Conservation (phyloP, 345 rosid genomes). For the Nephelium lappaceum region DNA sequence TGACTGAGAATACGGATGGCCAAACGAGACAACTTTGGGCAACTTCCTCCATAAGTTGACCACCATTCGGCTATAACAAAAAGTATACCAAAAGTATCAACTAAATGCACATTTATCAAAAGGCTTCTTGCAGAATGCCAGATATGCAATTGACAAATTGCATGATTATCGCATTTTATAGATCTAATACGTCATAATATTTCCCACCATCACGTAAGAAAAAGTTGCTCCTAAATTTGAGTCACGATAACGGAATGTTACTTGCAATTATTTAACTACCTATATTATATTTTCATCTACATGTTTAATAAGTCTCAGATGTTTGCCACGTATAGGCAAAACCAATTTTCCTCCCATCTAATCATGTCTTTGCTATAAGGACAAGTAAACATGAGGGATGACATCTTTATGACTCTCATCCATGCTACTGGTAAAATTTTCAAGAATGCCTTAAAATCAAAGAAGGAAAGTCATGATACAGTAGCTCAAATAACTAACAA, state of each 20-base stretch:
- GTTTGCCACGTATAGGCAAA: background rate
- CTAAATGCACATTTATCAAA: conserved; percentile 10
- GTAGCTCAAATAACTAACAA: conserved; percentile 13
- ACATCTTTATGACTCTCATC: background rate
- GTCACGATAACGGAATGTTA: background rate
- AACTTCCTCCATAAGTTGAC: conserved; percentile 90
- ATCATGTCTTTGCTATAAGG: background rate
- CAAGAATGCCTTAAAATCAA: background rate
- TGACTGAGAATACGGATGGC: conserved; percentile 83
- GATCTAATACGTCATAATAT: background rate
- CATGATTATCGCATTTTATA: background rate
- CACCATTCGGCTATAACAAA: conserved; percentile 87
- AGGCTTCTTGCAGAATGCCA: background rate
- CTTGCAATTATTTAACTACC: background rate
- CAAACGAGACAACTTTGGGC: conserved; percentile 83
- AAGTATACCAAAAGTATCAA: conserved; percentile 8
- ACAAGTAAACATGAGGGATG: background rate
- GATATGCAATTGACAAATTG: conserved; percentile 2
- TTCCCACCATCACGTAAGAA: background rate
- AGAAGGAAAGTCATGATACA: background rate
- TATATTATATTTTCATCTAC: background rate
- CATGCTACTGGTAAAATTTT: background rate
- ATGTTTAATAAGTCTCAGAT: background rate
- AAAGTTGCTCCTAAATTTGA: background rate
- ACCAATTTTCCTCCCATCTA: background rate